Base-by-base conservation (phyloP, 2,329 filamentous ascomycete species). In the Aspergillaceae sp. region DNA sequence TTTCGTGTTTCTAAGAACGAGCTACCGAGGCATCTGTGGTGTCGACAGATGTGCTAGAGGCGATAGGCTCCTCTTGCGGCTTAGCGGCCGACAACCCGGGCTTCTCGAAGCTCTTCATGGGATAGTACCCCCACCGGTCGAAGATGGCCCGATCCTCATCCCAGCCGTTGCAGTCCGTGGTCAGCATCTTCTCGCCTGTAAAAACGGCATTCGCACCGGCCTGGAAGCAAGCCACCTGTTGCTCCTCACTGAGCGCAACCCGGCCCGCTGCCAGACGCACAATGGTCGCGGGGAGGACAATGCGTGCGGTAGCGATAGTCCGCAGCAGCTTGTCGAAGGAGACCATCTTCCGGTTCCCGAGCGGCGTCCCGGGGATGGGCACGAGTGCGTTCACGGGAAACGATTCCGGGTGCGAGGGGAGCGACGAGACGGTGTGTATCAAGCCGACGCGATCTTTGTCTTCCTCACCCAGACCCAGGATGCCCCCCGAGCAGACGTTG, bases 111-210 rank as follows among this genome's bases (percentile, higher is more conserved):
- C 65, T 71, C 52, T 73, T 68, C 87, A 95, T 94, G 1, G 88
- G 86, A 59, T 79, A 75, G 48, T 92, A 70, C 0, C 89, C 89
- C 85, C 87, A 94, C 43, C 80, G 77, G 2, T 82, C 78, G 69
- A 95, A 94, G 81, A 94, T 87, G 37, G 73, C 81, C 51, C 79
- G 82, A 60, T 95, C 89, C 67, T 94, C 86, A 51, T 92, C 87
- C 86, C 87, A 95, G 29, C 87, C 87, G 56, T 87, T 90, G 63
- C 87, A 94, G 47, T 89, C 86, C 0, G 89, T 95, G 4, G 89
- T 95, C 68, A 94, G 66, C 89, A 95, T 94, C 76, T 91, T 94
- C 72, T 95, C 89, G 6, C 89, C 89, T 0, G 89, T 95, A 63
- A 95, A 95, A 32, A 95, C 84, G n/a, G 89, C 89, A 58, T 95